Evolutionary conservation across 768 basidiomycete species (phyloP), one percentile per base, ranked within the genome.

Genomic region (Hortiboletus campestris): DNA sequence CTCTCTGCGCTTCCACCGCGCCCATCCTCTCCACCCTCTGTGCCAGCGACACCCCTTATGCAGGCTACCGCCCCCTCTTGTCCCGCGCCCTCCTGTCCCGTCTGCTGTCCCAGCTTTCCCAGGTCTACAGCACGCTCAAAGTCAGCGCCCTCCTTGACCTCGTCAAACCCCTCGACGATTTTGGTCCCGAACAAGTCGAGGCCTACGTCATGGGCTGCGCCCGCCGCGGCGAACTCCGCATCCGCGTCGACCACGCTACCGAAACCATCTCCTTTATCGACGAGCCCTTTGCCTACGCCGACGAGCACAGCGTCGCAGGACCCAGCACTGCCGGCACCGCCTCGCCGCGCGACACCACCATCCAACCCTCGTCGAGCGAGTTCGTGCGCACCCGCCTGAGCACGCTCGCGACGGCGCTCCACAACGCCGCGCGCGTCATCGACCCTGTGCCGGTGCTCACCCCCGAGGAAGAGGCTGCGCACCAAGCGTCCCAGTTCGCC

Each of bases 141-240:
- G 83, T 98, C 55, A 76, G 78, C 56, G 86, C 87, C 63, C 78
- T 98, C 42, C 79, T 92, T 43, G 77, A 84, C 19, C 85, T 99
- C 52, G 88, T 91, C 46, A 80, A 82, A 1, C 94, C 96, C 40
- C 76, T 92, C 19, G 82, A 81, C 13, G 80, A 76, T 7, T 66
- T 82, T 35, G 78, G 77, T 5, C 82, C 84, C n/a, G 85, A 88
- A 57, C 85, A 88, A 68, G 78, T 88, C 60, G 94, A 98, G 73
- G 88, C 89, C 5, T 98, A 96, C 72, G 76, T 98, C 59, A 96
- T 97, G 90, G 86, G 88, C 35, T 92, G 93, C 55, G 91, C 92
- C 42, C 84, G 88, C 45, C 84, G 88, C 9, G 91, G 92, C 38
- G 94, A 97, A 71, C 82, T 98, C 46, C 80, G 76, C 63, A 87